phyloP scores from a whole-genome alignment of 176 grass and related monocot genomes.

The Pontederia crassipes region DNA sequence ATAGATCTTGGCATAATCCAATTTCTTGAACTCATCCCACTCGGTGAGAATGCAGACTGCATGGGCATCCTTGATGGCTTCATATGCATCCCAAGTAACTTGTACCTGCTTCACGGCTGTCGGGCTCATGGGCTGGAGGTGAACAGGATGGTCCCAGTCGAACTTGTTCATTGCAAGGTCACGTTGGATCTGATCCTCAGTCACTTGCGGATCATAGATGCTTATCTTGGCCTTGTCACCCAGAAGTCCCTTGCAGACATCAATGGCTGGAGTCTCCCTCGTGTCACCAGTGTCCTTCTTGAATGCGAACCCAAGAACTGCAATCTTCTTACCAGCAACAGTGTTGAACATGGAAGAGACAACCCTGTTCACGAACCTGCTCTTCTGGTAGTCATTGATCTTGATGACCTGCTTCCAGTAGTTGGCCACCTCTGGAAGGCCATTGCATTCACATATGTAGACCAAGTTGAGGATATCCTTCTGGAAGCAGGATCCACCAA shows the following conservation, averaged over 20 bases:
- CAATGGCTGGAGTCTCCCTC: conserved; percentile 15
- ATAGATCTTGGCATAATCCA: conserved; percentile 14
- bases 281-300: conserved; percentile 21
- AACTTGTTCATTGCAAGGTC: conserved; percentile 20
- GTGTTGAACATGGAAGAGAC: conserved; percentile 23
- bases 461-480: conserved; percentile 21
- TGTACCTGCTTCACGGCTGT: conserved; percentile 9
- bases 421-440: conserved; percentile 12
- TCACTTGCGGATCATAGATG: conserved; percentile 16
- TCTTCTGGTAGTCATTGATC: conserved; percentile 24
- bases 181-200: conserved; percentile 16
- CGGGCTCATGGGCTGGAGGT: conserved; percentile 11
- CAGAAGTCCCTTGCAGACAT: conserved; percentile 14
- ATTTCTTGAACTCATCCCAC: conserved; percentile 18
- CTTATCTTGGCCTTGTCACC: conserved; percentile 11
- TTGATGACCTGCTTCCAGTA: conserved; percentile 19
- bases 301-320: conserved; percentile 16
- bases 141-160: conserved; percentile 11
- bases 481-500: conserved; percentile 15
- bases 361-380: conserved; percentile 15
- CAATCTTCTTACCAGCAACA: conserved; percentile 12
- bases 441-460: conserved; percentile 15
- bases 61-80: conserved; percentile 9
- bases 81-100: conserved; percentile 9
- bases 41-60: conserved; percentile 14